Evolutionary conservation across 2,329 filamentous ascomycete genomes (phyloP).

Genomic region (Dendryphion nanum): DNA sequence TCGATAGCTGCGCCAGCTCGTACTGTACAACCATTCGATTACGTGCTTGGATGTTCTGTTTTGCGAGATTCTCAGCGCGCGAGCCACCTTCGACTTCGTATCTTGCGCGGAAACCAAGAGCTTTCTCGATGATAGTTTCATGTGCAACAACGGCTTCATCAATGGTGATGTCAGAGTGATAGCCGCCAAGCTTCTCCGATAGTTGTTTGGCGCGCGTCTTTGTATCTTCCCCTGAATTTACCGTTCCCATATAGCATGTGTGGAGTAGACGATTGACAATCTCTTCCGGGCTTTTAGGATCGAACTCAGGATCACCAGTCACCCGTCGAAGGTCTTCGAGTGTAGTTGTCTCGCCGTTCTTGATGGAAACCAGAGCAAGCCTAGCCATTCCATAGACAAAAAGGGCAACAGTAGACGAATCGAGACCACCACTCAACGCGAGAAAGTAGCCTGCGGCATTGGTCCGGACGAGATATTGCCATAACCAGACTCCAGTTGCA

Average conservation of each 20-base stretch:
- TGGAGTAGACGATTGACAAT: conserved; percentile 60
- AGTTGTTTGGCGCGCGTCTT: conserved; percentile 63
- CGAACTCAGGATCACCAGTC: conserved; percentile 47
- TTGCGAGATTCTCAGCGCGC: conserved; percentile 59
- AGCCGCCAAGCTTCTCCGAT: conserved; percentile 61
- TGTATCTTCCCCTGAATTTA: conserved; percentile 67
- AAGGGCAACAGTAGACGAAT: conserved; percentile 56
- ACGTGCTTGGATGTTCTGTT: conserved; percentile 68
- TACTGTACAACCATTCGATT: conserved; percentile 66
- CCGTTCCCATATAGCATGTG: conserved; percentile 48
- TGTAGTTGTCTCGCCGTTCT: conserved; percentile 54
- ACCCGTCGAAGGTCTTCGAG: conserved; percentile 55
- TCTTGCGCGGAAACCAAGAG: conserved; percentile 59
- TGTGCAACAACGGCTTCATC: conserved; percentile 64
- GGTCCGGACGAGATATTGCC: conserved; percentile 59
- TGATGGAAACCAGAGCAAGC: conserved; percentile 54
- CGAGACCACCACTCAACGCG: conserved; percentile 60
- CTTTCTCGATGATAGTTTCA: conserved; percentile 57
- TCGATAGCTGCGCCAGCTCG: conserved; percentile 62
- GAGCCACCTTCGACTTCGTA: conserved; percentile 66
- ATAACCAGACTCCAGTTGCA: conserved; percentile 65
- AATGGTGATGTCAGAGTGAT: conserved; percentile 73
- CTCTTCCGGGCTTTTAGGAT: conserved; percentile 58
- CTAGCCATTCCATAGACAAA: conserved; percentile 55
- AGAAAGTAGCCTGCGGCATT: conserved; percentile 56